Base-by-base conservation (phyloP, 176 grass and related monocot species). In the Saccharum officinarum region DNA sequence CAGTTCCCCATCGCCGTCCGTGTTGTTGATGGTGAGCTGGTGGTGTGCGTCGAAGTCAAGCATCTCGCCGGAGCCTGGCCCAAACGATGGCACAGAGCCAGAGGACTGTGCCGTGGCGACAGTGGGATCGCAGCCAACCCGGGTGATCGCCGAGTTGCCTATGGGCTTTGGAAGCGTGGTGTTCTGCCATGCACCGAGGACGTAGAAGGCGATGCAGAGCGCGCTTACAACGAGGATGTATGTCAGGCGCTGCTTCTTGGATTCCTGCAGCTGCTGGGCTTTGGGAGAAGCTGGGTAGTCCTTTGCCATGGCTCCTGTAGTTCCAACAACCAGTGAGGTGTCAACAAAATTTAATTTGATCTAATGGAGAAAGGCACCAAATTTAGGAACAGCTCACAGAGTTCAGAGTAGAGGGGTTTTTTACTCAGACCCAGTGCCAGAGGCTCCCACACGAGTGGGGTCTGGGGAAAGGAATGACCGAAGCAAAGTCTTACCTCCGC, bases 141-240 rank as follows among this genome's bases (percentile, higher is more conserved):
- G 71, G 39, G 77, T 75, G 77, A 91, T 83, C 5, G 36, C 79
- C 4, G 86, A 79, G 54, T 85, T 87, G 18, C 22, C 59, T 4
- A 84, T 55, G 1, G 92, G 75, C 73, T 85, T 86, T 0, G 89
- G 87, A 59, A 90, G 18, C 0, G 87, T 76, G 75, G 86, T 86
- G 82, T 99, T 96, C 81, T 99, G 97, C 89, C 90, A 99, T 37
- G 97, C 86, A 18, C 97, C 97, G 17, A 99, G 84, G 45, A 92
- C 80, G 55, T 96, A 99, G 90, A 94, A 99, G 75, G 93, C 83
- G 10, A 94, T 25, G 66, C 97, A 99, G 45, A 99, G 97, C 14
- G 74, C 71, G 79, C 86, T 91, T 42, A 92, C 88, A 23, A 81
- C 82, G 3, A 99, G 63, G 31, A 96, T 77, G 84, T 99, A 92